A percentile compares a stretch with the other conserved stretches of the same genome.
phyloP scores from a whole-genome alignment of 306 rosid species.

The Dicorynia guianensis region DNA sequence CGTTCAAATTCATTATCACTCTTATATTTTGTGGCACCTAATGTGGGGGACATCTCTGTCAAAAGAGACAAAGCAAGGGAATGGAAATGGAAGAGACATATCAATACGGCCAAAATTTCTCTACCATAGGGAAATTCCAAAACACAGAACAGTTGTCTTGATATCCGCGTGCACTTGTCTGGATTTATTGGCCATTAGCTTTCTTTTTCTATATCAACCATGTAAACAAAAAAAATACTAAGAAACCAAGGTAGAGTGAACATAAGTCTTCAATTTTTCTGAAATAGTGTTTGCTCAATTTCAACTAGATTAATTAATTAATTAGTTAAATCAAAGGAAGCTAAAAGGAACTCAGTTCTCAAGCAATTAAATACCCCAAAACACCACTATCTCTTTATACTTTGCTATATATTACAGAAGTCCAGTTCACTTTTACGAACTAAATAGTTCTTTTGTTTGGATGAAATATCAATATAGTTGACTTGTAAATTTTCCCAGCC shows the following conservation, averaged over 20 bases:
- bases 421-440: conserved; percentile 2
- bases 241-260: neutral
- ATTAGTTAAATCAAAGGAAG: neutral
- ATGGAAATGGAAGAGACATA: neutral
- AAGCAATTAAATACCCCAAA: neutral
- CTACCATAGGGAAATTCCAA: conserved; percentile 2
- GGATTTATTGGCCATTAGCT: neutral
- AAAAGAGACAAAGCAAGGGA: conserved; percentile 5
- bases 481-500: conserved; percentile 9
- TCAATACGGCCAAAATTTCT: conserved; percentile 9
- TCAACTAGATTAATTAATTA: neutral
- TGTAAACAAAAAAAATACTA: conserved; percentile 18
- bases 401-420: neutral
- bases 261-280: neutral
- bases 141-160: neutral
- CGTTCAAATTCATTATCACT: conserved; percentile 10
- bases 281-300: neutral
- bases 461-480: conserved; percentile 1
- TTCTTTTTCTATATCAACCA: conserved; percentile 13
- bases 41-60: neutral
- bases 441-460: conserved; percentile 9
- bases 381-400: conserved; percentile 7
- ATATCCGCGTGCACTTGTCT: conserved; percentile 15
- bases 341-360: conserved; percentile 8
- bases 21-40: conserved; percentile 1